Base-by-base conservation (phyloP, 768 basidiomycete species). In the Galerina marginata region DNA sequence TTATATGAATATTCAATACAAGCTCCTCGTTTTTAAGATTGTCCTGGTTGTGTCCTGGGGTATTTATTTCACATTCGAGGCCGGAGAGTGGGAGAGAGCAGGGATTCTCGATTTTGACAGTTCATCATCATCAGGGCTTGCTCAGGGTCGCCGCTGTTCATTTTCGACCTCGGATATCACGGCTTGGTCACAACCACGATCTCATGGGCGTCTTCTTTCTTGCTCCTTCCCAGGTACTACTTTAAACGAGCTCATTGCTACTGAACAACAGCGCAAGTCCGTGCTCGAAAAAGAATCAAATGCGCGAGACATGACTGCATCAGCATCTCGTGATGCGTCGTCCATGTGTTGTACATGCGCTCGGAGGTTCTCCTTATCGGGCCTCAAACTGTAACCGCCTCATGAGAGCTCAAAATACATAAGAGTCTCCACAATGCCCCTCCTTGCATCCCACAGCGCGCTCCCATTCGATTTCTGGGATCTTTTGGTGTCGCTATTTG, bases 381-480 rank as follows among this genome's bases (percentile, higher is more conserved):
- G 49, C 49, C 25, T 53, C 40, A 46, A 43, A 45, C 52, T 36
- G 23, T 23, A 43, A 54, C 33, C 20, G 11, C 38, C 26, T 10
- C 14, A 9, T 39, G 23, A 36, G 20, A 50, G 16, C 55, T 53
- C 55, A 56, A 49, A 54, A 54, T 38, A 55, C 53, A 33, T 53
- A 55, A 45, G 42, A 52, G 29, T 33, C 29, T 33, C 50, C 16
- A 25, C 38, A 29, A 79, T 79, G 78, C 73, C 73, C 59, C 58
- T 73, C 9, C 68, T 79, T 46, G 69, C 73, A 33, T 70, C 73
- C 59, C 73, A 78, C 64, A 72, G 67, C 60, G 69, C 69, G 45
- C 68, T 77, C 43, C 75, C 77, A 26, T 63, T 76, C 63, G 76
- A 77, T 67, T 66, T 77, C 61, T 75, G 75, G 74, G 75, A 77